A percentile compares a stretch with the other conserved stretches of the same genome.
Evolutionary conservation across 208 protist species (phyloP).

Genomic region (Wallacemonas sp.): DNA sequence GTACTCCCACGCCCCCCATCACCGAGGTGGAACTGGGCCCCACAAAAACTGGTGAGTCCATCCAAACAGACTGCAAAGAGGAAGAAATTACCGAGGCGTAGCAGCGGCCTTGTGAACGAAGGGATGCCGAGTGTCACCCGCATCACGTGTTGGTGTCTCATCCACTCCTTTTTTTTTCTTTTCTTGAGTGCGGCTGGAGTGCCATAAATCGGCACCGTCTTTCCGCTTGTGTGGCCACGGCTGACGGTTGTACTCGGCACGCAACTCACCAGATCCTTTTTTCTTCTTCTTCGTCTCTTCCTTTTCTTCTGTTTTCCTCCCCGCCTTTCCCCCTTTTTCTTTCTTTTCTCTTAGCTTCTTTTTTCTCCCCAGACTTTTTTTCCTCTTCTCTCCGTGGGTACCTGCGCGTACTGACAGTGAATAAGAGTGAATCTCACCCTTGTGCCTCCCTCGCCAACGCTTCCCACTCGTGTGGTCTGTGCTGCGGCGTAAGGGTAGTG

Average conservation of each 20-base stretch:
- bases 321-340: conserved; percentile 11
- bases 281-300: conserved; percentile 3
- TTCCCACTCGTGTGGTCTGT: no score
- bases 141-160: no score
- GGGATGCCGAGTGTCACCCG: no score
- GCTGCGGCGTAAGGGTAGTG: no score
- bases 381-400: not conserved
- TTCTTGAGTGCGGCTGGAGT: no score
- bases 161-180: not conserved
- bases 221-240: no score
- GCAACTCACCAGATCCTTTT: no score
- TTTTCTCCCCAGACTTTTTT: not conserved
- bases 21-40: not conserved
- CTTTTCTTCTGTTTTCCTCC: not conserved
- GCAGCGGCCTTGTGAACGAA: no score
- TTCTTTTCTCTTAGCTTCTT: not conserved
- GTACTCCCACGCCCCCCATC: not conserved
- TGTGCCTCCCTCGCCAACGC: no score
- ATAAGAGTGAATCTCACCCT: not conserved
- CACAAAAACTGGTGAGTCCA: not conserved
- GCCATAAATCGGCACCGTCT: no score
- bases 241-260: no score
- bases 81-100: no score
- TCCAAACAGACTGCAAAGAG: not conserved
- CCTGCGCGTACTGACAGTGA: not conserved